Conservation (phyloP, 495 filamentous ascomycete species). For the Podospora bellae-mahoneyi region DNA sequence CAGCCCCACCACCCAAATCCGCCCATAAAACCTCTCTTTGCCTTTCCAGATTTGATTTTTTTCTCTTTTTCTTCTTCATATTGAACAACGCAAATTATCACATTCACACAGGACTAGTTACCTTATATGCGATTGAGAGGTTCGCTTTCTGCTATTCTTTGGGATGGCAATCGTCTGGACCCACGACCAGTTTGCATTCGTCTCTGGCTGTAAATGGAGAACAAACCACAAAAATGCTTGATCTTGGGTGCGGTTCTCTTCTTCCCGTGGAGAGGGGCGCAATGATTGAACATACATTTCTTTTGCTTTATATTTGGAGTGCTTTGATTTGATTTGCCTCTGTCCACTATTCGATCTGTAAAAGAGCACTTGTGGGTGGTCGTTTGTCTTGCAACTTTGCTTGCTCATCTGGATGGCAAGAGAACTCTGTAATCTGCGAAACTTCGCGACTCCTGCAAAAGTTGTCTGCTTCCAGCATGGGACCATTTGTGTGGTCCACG, state of each 20-base stretch:
- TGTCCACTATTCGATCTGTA: too few species aligned
- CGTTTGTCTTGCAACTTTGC: too few species aligned
- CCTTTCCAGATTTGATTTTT: constrained; percentile 20
- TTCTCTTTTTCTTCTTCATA: constrained; percentile 40
- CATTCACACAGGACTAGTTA: constrained; percentile 45
- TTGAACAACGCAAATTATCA: constrained; percentile 54
- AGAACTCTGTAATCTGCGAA: too few species aligned
- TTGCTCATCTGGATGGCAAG: too few species aligned
- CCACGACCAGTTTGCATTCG: constrained; percentile 45
- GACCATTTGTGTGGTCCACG: too few species aligned
- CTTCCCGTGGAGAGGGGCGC: constrained; percentile 47
- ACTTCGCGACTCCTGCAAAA: too few species aligned
- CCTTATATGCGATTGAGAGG: constrained; percentile 44
- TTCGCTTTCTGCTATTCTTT: constrained; percentile 20
- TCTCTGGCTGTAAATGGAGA: constrained; percentile 53
- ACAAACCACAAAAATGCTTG: constrained; percentile 41
- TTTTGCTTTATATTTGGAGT: background rate
- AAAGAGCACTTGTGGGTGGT: too few species aligned
- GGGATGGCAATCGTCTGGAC: constrained; percentile 26
- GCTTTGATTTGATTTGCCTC: background rate
- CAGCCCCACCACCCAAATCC: background rate
- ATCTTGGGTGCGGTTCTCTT: constrained; percentile 57
- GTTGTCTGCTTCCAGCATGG: too few species aligned
- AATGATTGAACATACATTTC: constrained; percentile 55
- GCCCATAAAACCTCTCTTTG: constrained; percentile 26